Base-by-base conservation (phyloP, 2,329 filamentous ascomycete genomes). In the Cadophora sp. region DNA sequence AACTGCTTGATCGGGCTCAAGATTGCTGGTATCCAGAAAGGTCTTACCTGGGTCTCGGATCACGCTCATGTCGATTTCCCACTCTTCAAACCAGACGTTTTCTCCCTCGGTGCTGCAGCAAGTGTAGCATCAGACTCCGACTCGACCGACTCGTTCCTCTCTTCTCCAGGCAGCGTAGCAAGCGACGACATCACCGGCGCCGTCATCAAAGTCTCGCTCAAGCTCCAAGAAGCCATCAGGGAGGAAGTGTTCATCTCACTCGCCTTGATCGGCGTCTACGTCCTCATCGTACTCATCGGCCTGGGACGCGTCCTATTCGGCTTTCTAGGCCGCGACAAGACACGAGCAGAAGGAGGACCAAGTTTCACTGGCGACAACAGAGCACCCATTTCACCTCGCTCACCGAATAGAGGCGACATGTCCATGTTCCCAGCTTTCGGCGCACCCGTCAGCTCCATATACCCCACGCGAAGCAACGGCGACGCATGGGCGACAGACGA, bases 1-100 rank as follows among this genome's bases (percentile, higher is more conserved):
- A 87, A 92, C 76, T 98, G 96, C 76, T 84, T 98, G n/a, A 88
- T 98, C 71, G 88, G 90, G 8, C 84, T 97, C 75, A 98, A 98
- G 82, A 85, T 98, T 70, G 88, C 92, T 72, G 87, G 89, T 24
- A 88, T 99, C 71, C 88, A 98, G 78, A 90, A 91, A 76, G 96
- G 91, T 14, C 84, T 98, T n/a, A 97, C 92, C 0, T 99, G 95
- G 95, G 91, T 97, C 13, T 87, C 92, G 74, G 90, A 98, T 72
- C 83, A 98, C 77, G 93, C 96, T 3, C 87, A 96, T 69, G 85
- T 99, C 73, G 83, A 87, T 67, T 91, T 99, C 73, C 96, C 96
- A 0, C 80, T 87, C 62, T 89, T 98, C 68, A 83, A 87, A 30
- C 90, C 92, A 73, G 86, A 97, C 77, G 92, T 91, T 1, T 97